These are phyloP conservation scores for Cutaneotrichosporon mucoides DNA, from an alignment of 1,284 basidiomycete species.

Conservation along the genomic window DNA sequence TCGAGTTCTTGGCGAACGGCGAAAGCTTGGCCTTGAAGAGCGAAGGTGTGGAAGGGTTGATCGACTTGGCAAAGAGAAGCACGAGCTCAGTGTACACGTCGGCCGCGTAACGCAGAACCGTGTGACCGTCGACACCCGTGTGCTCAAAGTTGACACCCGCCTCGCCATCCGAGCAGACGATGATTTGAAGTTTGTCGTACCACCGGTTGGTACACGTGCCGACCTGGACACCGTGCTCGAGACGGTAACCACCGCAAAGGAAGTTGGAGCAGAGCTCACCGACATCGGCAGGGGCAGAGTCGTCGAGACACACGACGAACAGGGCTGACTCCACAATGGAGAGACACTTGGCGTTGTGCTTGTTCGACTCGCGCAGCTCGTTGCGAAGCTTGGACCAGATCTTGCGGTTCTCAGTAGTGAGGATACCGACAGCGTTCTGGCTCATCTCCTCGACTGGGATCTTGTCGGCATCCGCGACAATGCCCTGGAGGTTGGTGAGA, in stretches of 20 bases:
- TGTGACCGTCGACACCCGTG: conserved; percentile 93
- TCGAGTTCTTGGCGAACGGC: conserved; percentile 65
- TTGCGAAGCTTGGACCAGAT: conserved; percentile 77
- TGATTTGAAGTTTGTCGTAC: conserved; percentile 79
- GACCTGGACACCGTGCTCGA: conserved; percentile 74
- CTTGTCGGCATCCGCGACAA: conserved; percentile 82
- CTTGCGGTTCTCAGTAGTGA: conserved; percentile 85
- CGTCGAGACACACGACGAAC: conserved; percentile 92
- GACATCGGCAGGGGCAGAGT: conserved; percentile 64
- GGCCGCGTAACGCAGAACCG: conserved; percentile 72
- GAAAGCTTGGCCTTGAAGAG: conserved; percentile 87
- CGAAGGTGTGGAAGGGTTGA: conserved; percentile 87
- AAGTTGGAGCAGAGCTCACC: conserved; percentile 87
- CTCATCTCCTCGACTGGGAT: conserved; percentile 61
- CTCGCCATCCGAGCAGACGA: conserved; percentile 83
- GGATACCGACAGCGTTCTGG: conserved; percentile 50
- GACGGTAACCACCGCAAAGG: conserved; percentile 85
- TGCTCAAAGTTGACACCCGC: conserved; percentile 99
- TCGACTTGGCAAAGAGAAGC: conserved; percentile 86
- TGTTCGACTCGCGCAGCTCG: conserved; percentile 59
- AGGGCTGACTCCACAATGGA: conserved; percentile 74
- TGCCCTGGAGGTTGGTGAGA: conserved; percentile 81
- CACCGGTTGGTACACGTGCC: conserved; percentile 95
- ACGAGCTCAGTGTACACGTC: conserved; percentile 96
- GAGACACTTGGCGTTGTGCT: conserved; percentile 70